Evolutionary conservation across 1,284 basidiomycete genomes (phyloP), one percentile per base, ranked within the genome.

Genomic region (Sporisorium iseilematis-ciliati): DNA sequence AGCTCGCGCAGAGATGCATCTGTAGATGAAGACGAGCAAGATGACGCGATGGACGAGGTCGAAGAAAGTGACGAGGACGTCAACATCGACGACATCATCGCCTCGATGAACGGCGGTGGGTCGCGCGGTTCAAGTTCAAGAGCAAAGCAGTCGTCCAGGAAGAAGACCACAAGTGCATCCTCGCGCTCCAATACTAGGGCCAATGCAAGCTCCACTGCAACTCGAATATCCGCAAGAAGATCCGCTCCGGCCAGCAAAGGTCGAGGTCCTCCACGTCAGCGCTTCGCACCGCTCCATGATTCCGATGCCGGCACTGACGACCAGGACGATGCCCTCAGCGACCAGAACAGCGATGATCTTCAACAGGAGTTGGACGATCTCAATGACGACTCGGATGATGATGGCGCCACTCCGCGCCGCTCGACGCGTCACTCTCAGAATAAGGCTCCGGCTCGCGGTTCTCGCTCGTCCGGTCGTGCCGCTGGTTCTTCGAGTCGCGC

Each of bases 41-140:
- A 62, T 6, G 41, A 42, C 2, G n/a, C 21, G 3, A 38, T 35
- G 33, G 10, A 53, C 25, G 25, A 55, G 18, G 52, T 20, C 3
- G 57, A 60, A 5, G 31, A 52, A 16, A 53, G 52, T 33, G 60
- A 63, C 16, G 45, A 61, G 11, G 50, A 51, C 14, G 40, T 60
- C n/a, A 55, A 57, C 31, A 53, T 66, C 52, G 65, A 67, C 48
- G 70, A 66, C 35, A 64, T 72, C 38, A 63, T 66, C 26, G 64
- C 56, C 26, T 57, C 63, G 40, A 72, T 63, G 41, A 66, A 72
- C n/a, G 63, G 58, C 14, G 60, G 51, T 6, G 51, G 51, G 10
- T 55, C 35, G 33, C 52, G 52, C 40, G 45, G 20, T 8, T 35
- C 52, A 2, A 25, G 29, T 7, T 45, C 50, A n/a, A 57, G 56